Evolutionary conservation across 2,329 filamentous ascomycete species (phyloP).

Genomic region (Stenocarpella maydis): DNA sequence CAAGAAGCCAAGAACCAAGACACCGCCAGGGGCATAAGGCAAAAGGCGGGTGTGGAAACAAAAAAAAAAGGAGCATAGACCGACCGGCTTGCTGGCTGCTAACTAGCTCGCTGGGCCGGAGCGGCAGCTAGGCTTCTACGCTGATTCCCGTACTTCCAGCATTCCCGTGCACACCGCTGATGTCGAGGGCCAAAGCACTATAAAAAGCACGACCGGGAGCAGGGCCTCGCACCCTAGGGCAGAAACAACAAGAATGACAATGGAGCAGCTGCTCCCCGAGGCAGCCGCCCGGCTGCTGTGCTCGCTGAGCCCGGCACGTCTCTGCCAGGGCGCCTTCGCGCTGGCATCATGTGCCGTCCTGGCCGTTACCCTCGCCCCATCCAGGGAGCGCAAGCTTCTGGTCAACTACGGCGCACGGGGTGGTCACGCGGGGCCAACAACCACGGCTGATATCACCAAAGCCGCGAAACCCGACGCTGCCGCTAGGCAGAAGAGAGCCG

Average conservation of each 20-base stretch:
- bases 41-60: too few species aligned
- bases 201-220: too few species aligned
- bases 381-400: conserved; percentile 52
- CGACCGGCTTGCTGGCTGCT: background rate
- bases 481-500: background rate
- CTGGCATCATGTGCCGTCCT: conserved; percentile 51
- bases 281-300: conserved; percentile 1
- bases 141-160: background rate
- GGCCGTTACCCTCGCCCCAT: conserved; percentile 53
- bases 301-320: conserved; percentile 40
- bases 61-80: conserved; percentile 7
- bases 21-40: too few species aligned
- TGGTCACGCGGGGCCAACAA: conserved; percentile 14
- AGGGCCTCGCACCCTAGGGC: too few species aligned
- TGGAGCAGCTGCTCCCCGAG: background rate
- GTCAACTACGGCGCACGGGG: conserved; percentile 60
- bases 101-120: conserved; percentile 10
- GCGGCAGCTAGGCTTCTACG: background rate
- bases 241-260: too few species aligned
- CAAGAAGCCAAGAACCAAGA: background rate
- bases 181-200: too few species aligned
- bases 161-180: too few species aligned
- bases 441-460: conserved; percentile 2
- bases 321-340: conserved; percentile 58
- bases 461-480: background rate